Evolutionary conservation across 1,284 basidiomycete species (phyloP), one percentile per base, ranked within the genome.

Genomic region (Malassezia psittaci): DNA sequence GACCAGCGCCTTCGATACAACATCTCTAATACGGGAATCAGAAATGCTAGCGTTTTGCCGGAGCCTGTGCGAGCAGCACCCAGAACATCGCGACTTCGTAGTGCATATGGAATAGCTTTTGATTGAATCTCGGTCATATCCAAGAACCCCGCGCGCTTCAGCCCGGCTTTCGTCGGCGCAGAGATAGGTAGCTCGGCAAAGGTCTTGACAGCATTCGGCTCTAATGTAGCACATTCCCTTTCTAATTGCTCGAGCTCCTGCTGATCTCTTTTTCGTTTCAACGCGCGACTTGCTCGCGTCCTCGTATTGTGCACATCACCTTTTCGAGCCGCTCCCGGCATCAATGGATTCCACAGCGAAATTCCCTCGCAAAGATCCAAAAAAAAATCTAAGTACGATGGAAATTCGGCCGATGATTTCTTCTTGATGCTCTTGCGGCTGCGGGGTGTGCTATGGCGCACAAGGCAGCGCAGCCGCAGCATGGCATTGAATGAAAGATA

Each of bases 11-110:
- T 78, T 44, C 85, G 79, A 67, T 86, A 85, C 24, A 89, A 79
- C 24, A 83, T 78, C 76, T 89, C 87, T 39, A 89, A 79, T 10
- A 85, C 77, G 0, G 87, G 87, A 19, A 89, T 79, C 38, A 89
- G 78, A 76, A 89, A 89, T 0, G 86, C 85, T 18, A 89, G 79
- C 3, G 87, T 89, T 77, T 89, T 89, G 16, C 87, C 87, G 32
- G 85, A 86, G 1, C 87, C 87, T 1, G 87, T 89, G 15, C 83
- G 79, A 4, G 87, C 87, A 0, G 86, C 83, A 6, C 85, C 87
- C 3, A 88, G 79, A 6, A 89, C 63, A 39, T 74, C 72, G 24
- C 59, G 60, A 19, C 66, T 61, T 18, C 51, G 59, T 51, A 74
- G 67, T 5, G 72, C 62, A 7, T 64, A 57, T 1, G 70, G 68